Evolutionary conservation across 2,329 filamentous ascomycete species (phyloP).

Genomic region (Colletotrichum cuscutae): DNA sequence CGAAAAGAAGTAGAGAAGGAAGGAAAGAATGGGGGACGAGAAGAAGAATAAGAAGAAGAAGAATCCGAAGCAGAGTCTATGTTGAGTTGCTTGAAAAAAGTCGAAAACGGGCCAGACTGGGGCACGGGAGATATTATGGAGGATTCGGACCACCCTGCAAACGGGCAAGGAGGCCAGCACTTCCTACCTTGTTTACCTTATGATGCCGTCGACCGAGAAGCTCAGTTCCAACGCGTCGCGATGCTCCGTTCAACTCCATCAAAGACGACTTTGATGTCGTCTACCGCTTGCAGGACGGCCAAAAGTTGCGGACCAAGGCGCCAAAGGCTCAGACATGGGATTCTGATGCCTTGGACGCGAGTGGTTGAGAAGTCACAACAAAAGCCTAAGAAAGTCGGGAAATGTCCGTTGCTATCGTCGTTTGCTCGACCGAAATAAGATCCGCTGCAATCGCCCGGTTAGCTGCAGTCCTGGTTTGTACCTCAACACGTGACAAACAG

Average conservation of each 20-base stretch:
- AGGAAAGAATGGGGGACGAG: neutral
- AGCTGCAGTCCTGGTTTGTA: slow-evolving; percentile 35
- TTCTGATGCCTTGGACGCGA: slow-evolving; percentile 21
- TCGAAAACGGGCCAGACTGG: neutral
- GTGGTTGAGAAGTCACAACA: neutral
- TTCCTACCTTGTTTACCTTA: slow-evolving; percentile 3
- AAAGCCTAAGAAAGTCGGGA: neutral
- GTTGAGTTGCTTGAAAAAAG: neutral
- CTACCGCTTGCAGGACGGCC: slow-evolving; percentile 8
- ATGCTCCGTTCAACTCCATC: neutral
- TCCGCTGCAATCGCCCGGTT: slow-evolving; percentile 34
- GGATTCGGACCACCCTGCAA: slow-evolving; percentile 20
- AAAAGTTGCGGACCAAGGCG: slow-evolving; percentile 4
- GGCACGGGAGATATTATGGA: slow-evolving; percentile 4
- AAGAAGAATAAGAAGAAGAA: neutral
- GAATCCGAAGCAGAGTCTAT: neutral
- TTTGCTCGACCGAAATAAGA: slow-evolving; percentile 35
- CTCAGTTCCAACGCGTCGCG: slow-evolving; percentile 12
- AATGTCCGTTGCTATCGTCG: slow-evolving; percentile 29
- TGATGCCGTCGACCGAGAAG: slow-evolving; percentile 29
- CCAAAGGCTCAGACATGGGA: slow-evolving; percentile 29
- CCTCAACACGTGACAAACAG: slow-evolving; percentile 37
- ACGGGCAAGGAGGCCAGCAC: slow-evolving; percentile 24
- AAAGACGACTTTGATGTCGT: slow-evolving; percentile 27
- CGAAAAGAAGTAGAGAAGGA: neutral